A percentile compares a stretch with the other conserved stretches of the same genome.
Conservation (phyloP, 176 grass and related monocot genomes). For the Tuctoria greenei region DNA sequence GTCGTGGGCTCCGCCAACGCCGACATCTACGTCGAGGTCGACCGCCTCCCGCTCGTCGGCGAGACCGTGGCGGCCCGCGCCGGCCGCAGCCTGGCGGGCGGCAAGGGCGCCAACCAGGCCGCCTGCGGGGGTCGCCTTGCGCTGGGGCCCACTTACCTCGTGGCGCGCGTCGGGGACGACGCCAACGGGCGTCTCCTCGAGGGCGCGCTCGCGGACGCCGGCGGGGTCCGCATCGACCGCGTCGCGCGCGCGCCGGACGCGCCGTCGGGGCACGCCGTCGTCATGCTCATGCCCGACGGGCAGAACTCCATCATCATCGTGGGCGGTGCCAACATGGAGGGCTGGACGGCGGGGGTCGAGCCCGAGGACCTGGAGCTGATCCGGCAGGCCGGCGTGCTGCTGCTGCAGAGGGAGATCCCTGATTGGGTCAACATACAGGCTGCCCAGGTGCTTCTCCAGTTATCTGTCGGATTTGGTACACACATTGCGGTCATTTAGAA, state of each 20-base stretch:
- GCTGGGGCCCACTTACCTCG: constrained; percentile 61
- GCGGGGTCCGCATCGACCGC: constrained; percentile 63
- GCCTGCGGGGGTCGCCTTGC: constrained; percentile 78
- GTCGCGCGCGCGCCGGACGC: constrained; percentile 45
- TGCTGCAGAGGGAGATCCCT: constrained; percentile 93
- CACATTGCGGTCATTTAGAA: background rate
- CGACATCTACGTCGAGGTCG: constrained; percentile 95
- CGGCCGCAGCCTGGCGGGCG: constrained; percentile 58
- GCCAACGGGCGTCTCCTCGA: constrained; percentile 85
- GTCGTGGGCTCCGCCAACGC: constrained; percentile 95
- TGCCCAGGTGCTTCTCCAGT: constrained; percentile 60
- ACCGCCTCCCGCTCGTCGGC: constrained; percentile 70
- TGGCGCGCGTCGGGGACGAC: constrained; percentile 78
- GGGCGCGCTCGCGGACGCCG: constrained; percentile 61
- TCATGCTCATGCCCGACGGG: constrained; percentile 88
- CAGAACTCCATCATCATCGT: constrained; percentile 99
- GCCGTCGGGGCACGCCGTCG: constrained; percentile 86
- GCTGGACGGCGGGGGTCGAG: constrained; percentile 60
- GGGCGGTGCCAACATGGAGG: constrained; percentile 90
- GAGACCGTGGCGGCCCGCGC: constrained; percentile 65
- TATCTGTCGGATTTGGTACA: constrained; percentile 5
- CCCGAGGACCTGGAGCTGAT: constrained; percentile 68
- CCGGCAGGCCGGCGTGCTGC: constrained; percentile 56
- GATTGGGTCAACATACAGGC: constrained; percentile 90
- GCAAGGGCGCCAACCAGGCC: constrained; percentile 83